Evolutionary conservation across 2,329 filamentous ascomycete species (phyloP), one percentile per base, ranked within the genome.

Genomic region (Ceratocystis smalleyi): DNA sequence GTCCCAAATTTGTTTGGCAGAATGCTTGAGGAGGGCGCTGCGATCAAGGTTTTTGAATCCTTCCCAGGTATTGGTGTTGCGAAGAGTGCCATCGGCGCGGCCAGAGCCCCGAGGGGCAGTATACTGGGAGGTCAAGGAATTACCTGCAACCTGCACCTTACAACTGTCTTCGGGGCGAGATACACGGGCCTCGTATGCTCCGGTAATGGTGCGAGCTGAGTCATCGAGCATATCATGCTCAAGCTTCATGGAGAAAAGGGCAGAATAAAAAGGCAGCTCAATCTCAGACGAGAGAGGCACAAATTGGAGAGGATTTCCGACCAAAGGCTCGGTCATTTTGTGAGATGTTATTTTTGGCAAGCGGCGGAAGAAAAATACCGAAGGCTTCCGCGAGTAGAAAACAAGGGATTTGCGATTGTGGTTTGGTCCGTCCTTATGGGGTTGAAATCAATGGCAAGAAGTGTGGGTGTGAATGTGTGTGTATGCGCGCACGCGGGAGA

Each of bases 171-270:
- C 85, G 0, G 89, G 84, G 47, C 84, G 76, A 69, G 89, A 87
- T 51, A 84, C 78, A 54, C 87, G 87, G 69, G 94, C 84, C 75
- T 96, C 90, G 73, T 99, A 99, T 54, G 96, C 77, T 3, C 94
- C 94, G 35, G 95, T 80, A 2, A 97, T 81, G 67, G 87, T 86
- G 55, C 92, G 88, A 27, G 91, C 88, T 8, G 91, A 95, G 74
- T 95, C 92, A 77, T 96, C 89, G 62, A 99, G 88, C 76, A 91
- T 96, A 77, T 96, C 94, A 81, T 95, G 87, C 74, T 97, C 91
- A 73, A 99, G 90, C 77, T 99, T 99, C 69, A 87, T 88, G 5
- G 87, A 84, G 66, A 95, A 94, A n/a, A 99, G 83, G 4, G 90
- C 86, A 57, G 89, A 87, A 73, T 96, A 99, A 75, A 99, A 99